phyloP scores from a whole-genome alignment of 495 filamentous ascomycete genomes.

The Neurospora sp. region DNA sequence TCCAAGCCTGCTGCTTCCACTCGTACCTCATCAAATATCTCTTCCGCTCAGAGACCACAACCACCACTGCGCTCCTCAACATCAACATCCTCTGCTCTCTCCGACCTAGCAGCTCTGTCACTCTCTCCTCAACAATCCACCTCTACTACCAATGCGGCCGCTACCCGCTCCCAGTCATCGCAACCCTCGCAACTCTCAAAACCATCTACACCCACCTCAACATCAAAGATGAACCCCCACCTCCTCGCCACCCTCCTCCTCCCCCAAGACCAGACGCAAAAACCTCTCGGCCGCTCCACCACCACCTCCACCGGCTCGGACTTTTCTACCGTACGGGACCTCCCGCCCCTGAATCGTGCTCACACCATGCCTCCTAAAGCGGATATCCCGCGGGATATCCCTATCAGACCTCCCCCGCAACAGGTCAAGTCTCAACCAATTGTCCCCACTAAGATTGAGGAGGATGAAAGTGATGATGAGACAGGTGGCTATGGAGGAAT shows the following conservation, averaged over 20 bases:
- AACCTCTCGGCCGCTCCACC: neutral
- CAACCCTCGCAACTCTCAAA: neutral
- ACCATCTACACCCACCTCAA: neutral
- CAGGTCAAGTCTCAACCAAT: too few relatives aligned
- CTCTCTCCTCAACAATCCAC: neutral
- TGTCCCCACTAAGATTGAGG: neutral
- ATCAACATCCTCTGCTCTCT: neutral
- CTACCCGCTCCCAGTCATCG: neutral
- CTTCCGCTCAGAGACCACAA: neutral
- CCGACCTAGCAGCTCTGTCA: neutral
- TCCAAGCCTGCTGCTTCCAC: neutral
- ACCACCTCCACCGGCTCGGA: neutral
- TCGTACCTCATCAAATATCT: neutral
- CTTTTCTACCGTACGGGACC: neutral
- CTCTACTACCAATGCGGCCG: neutral
- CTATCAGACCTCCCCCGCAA: too few relatives aligned
- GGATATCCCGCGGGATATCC: too few relatives aligned
- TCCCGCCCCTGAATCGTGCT: neutral
- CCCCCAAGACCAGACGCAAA: neutral
- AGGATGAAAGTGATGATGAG: constrained; percentile 31
- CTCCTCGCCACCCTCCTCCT: neutral
- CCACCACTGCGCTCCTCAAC: neutral
- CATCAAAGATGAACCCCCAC: neutral
- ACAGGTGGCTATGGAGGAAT: constrained; percentile 35
- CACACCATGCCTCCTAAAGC: too few relatives aligned